These are phyloP conservation scores for Cerrena zonata DNA, from an alignment of 1,284 basidiomycete species.

Conservation along the genomic window DNA sequence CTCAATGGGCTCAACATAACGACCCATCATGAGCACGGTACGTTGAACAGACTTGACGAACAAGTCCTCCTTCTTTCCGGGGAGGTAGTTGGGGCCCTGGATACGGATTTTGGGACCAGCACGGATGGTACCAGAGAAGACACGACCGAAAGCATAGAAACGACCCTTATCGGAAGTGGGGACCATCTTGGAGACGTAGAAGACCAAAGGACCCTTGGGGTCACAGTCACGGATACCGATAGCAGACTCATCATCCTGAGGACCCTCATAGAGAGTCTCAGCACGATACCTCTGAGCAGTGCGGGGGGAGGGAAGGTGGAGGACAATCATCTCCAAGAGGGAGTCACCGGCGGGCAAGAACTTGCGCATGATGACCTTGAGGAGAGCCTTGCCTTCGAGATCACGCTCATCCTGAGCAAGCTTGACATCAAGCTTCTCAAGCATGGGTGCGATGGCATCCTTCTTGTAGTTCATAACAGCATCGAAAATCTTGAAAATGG, in stretches of 20 bases:
- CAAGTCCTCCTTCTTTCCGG: constrained; percentile 98
- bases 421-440: constrained; percentile 96
- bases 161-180: constrained; percentile 99
- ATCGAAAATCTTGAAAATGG: constrained; percentile 98
- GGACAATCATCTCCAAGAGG: constrained; percentile 99
- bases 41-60: constrained; percentile 99
- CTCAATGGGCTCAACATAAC: constrained; percentile 97
- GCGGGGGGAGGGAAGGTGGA: constrained; percentile 94
- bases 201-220: constrained; percentile 92
- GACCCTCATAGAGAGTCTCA: constrained; percentile 99
- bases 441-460: constrained; percentile 78
- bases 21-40: constrained; percentile 99
- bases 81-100: constrained; percentile 97
- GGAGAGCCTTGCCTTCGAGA: constrained; percentile 91
- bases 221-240: constrained; percentile 99
- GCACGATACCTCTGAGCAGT: constrained; percentile 98
- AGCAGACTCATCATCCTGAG: constrained; percentile 99
- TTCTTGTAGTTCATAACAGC: constrained; percentile 99
- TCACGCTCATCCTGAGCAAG: constrained; percentile 89
- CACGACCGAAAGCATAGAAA: constrained; percentile 99
- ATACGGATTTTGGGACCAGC: constrained; percentile 99
- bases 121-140: constrained; percentile 97
- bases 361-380: constrained; percentile 99
- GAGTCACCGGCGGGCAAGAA: constrained; percentile 99
- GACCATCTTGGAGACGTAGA: constrained; percentile 99